phyloP scores from a whole-genome alignment of 805 yeast species.

The Metschnikowia picachoensis region DNA sequence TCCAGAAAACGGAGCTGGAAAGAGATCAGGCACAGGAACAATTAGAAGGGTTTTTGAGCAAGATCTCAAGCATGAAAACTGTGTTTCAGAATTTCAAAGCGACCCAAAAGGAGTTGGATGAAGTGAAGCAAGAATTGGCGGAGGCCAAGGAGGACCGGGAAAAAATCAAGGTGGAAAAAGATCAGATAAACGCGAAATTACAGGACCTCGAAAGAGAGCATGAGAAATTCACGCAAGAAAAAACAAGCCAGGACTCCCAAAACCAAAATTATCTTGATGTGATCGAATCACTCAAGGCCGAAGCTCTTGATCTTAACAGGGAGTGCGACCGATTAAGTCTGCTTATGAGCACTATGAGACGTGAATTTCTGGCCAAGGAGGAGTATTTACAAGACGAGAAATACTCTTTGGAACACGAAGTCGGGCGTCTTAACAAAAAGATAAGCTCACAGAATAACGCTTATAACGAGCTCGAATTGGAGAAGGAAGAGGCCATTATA shows the following conservation, averaged over 20 bases:
- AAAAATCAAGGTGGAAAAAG: slow-evolving; percentile 1
- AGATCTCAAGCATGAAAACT: slow-evolving; percentile 69
- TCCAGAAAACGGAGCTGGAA: slow-evolving; percentile 32
- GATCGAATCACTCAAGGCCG: slow-evolving; percentile 12
- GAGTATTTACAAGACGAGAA: slow-evolving; percentile 35
- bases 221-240: slow-evolving; percentile 17
- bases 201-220: slow-evolving; percentile 32
- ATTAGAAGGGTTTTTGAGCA: slow-evolving; percentile 58
- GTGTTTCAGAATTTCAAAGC: slow-evolving; percentile 71
- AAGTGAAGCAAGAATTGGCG: slow-evolving; percentile 12
- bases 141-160: slow-evolving; percentile 6
- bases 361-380: slow-evolving; percentile 34
- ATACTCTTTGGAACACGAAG: slow-evolving; percentile 38
- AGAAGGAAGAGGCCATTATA: slow-evolving; percentile 35
- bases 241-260: slow-evolving; percentile 19
- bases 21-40: slow-evolving; percentile 55
- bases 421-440: slow-evolving; percentile 36
- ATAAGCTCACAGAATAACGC: slow-evolving; percentile 38
- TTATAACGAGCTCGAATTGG: slow-evolving; percentile 38
- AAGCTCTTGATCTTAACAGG: slow-evolving; percentile 41
- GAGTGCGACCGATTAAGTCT: slow-evolving; percentile 52
- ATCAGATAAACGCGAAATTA: slow-evolving; percentile 27
- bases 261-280: slow-evolving; percentile 18
- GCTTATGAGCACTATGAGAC: slow-evolving; percentile 35
- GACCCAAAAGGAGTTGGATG: slow-evolving; percentile 58